phyloP scores from a whole-genome alignment of 2,329 filamentous ascomycete species.

The Ophiostoma ips region DNA sequence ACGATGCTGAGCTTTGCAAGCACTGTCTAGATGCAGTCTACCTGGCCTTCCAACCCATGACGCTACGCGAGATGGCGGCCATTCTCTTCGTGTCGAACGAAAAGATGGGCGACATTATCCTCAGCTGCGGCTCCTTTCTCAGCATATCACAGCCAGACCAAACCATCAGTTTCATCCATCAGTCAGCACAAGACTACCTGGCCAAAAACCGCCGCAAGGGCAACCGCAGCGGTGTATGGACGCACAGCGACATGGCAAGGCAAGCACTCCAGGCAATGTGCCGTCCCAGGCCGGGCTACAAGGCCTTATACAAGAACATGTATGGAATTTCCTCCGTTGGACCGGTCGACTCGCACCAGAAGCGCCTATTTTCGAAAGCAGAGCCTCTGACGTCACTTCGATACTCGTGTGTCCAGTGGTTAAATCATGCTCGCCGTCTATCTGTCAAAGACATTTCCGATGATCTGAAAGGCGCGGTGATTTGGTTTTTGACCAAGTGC shows the following conservation, averaged over 20 bases:
- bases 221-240: neutral
- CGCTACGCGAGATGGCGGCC: neutral
- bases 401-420: neutral
- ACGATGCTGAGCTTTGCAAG: neutral
- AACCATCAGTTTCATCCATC: neutral
- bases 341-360: neutral
- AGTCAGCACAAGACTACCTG: neutral
- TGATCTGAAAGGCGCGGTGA: too few species aligned
- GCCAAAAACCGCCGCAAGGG: neutral
- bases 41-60: neutral
- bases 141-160: neutral
- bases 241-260: neutral
- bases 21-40: neutral
- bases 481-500: too few species aligned
- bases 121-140: neutral
- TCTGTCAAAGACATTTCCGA: too few species aligned
- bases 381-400: neutral
- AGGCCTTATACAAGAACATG: neutral
- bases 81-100: neutral
- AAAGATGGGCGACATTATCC: neutral
- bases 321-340: neutral
- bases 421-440: too few species aligned
- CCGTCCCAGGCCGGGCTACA: neutral
- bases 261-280: neutral
- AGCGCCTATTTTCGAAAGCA: neutral